These are phyloP conservation scores for Scedosporium minutisporum DNA, from an alignment of 2,329 filamentous ascomycete species.

Conservation along the genomic window DNA sequence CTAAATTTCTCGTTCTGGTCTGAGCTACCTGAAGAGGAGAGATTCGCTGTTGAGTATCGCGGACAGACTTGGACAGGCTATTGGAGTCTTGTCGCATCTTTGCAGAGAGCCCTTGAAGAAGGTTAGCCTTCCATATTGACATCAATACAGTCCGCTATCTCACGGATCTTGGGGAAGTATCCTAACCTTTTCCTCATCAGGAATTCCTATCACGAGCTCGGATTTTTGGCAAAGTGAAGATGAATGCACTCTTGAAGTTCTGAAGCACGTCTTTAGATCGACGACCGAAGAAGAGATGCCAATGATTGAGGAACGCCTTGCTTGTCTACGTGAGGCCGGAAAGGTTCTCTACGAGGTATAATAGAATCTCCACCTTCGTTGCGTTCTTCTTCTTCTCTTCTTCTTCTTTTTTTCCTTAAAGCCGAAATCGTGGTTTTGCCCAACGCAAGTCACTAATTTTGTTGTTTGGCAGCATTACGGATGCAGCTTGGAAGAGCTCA, in stretches of 20 bases:
- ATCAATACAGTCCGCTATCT: conserved; percentile 52
- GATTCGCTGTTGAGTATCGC: conserved; percentile 75
- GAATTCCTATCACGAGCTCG: conserved; percentile 79
- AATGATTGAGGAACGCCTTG: conserved; percentile 65
- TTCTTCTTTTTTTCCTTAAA: neutral
- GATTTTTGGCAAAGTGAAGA: conserved; percentile 75
- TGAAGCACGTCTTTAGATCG: conserved; percentile 76
- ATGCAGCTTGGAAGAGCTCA: conserved; percentile 62
- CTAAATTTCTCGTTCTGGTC: conserved; percentile 98
- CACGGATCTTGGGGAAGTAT: neutral
- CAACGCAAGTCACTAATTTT: neutral
- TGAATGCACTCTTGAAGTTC: conserved; percentile 62
- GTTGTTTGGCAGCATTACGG: conserved; percentile 53
- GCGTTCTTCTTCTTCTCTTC: neutral
- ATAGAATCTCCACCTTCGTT: conserved; percentile 6
- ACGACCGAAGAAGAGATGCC: conserved; percentile 82
- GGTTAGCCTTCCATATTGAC: conserved; percentile 28
- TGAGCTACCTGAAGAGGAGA: conserved; percentile 54
- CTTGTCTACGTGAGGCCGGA: conserved; percentile 75
- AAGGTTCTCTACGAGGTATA: conserved; percentile 66
- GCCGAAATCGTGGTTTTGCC: neutral
- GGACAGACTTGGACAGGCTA: conserved; percentile 86
- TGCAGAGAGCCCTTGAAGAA: conserved; percentile 84
- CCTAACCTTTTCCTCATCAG: conserved; percentile 29
- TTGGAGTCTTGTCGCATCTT: conserved; percentile 80